Percentiles rank a stretch among this genome's conserved stretches.
phyloP scores from a whole-genome alignment of 495 filamentous ascomycete species.

The Neurospora sp. region DNA sequence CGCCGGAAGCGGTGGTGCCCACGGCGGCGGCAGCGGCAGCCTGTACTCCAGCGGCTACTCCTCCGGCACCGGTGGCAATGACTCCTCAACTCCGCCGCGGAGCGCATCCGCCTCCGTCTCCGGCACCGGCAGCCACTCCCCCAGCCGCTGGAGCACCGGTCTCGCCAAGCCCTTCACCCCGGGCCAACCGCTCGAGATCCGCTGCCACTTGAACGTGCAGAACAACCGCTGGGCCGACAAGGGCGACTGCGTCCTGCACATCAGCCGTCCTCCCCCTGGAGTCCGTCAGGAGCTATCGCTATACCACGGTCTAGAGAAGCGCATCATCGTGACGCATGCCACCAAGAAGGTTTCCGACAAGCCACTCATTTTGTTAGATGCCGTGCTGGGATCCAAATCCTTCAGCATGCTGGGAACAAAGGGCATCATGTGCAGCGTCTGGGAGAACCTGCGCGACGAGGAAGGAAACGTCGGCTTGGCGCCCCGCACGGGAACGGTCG shows the following conservation, averaged over 20 bases:
- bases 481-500: slow-evolving; percentile 60
- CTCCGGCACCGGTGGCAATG: slow-evolving; percentile 32
- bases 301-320: slow-evolving; percentile 59
- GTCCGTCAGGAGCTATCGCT: slow-evolving; percentile 40
- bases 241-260: slow-evolving; percentile 71
- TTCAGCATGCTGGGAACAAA: slow-evolving; percentile 75
- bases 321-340: slow-evolving; percentile 57
- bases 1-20: slow-evolving; percentile 28
- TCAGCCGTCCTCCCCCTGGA: slow-evolving; percentile 57
- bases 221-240: slow-evolving; percentile 81
- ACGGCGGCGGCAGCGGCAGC: slow-evolving; percentile 46
- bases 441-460: slow-evolving; percentile 66
- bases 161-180: slow-evolving; percentile 21
- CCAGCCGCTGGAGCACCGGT: slow-evolving; percentile 45
- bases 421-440: slow-evolving; percentile 79
- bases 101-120: slow-evolving; percentile 44
- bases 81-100: slow-evolving; percentile 42
- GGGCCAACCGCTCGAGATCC: slow-evolving; percentile 50
- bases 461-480: slow-evolving; percentile 56
- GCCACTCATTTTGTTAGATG: slow-evolving; percentile 64
- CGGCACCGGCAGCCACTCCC: slow-evolving; percentile 12
- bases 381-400: slow-evolving; percentile 67
- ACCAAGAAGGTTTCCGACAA: slow-evolving; percentile 51
- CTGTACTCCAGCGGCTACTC: slow-evolving; percentile 47
- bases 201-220: slow-evolving; percentile 69